Conservation (phyloP, 306 rosid genomes). For the Casuarina glauca region DNA sequence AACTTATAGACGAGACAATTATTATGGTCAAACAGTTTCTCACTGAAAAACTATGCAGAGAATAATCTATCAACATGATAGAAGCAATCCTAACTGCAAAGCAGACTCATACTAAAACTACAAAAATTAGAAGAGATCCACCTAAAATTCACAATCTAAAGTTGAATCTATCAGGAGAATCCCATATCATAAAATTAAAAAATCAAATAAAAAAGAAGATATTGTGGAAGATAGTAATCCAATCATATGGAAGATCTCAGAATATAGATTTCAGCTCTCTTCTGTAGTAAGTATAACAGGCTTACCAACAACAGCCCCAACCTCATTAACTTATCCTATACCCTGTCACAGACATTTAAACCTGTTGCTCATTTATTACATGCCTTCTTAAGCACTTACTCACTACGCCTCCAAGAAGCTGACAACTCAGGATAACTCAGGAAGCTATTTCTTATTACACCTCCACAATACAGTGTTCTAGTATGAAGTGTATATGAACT, state of each 20-base stretch:
- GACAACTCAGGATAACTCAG: not conserved
- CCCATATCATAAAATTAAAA: too few species aligned
- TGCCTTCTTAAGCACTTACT: not conserved
- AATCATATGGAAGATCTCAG: not conserved
- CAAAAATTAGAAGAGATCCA: too few species aligned
- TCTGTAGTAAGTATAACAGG: not conserved
- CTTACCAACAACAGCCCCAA: not conserved
- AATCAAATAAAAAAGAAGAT: too few species aligned
- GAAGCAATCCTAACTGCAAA: too few species aligned
- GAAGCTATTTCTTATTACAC: not conserved
- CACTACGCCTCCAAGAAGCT: not conserved
- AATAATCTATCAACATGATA: too few species aligned
- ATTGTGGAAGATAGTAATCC: too few species aligned
- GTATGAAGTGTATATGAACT: not conserved
- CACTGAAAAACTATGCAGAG: too few species aligned
- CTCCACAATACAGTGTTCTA: not conserved
- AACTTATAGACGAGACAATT: not conserved
- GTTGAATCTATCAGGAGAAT: too few species aligned
- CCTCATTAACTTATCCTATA: not conserved
- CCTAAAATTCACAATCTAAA: too few species aligned
- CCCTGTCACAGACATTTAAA: not conserved
- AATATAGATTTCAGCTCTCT: not conserved
- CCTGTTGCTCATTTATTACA: not conserved
- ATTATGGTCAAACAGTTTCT: not conserved
- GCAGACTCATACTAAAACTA: too few species aligned